Percentiles rank a stretch among this genome's conserved stretches.
Evolutionary conservation across 2,329 filamentous ascomycete genomes (phyloP).

Genomic region (Phyllosticta citribraziliensis): DNA sequence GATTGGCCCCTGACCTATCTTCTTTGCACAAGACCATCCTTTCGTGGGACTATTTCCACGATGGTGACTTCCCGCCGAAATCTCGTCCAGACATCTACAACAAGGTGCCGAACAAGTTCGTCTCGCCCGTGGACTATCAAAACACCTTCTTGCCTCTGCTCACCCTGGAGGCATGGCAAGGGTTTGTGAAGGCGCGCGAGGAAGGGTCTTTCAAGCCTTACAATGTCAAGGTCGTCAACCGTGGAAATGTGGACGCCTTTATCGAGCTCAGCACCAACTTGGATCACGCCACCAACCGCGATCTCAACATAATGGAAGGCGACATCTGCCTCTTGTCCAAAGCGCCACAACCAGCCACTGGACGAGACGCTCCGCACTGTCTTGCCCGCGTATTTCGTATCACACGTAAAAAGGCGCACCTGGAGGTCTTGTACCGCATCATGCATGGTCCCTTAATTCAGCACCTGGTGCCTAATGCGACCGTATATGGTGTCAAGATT

Average conservation of each 20-base stretch:
- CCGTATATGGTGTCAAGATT: conserved; percentile 69
- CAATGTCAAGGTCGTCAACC: conserved; percentile 77
- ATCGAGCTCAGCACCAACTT: conserved; percentile 84
- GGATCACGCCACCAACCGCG: conserved; percentile 58
- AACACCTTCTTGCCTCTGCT: conserved; percentile 83
- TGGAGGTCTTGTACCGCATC: conserved; percentile 81
- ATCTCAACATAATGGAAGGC: conserved; percentile 66
- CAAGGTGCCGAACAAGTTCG: conserved; percentile 68
- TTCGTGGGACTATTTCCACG: conserved; percentile 89
- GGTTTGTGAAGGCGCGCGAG: conserved; percentile 81
- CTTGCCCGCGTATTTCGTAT: conserved; percentile 75
- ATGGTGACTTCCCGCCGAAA: conserved; percentile 73
- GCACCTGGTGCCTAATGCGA: conserved; percentile 57
- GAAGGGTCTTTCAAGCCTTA: conserved; percentile 74
- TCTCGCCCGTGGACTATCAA: conserved; percentile 69
- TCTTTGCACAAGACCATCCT: conserved; percentile 77
- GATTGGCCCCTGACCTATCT: conserved; percentile 81
- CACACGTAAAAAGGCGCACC: conserved; percentile 66
- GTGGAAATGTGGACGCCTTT: conserved; percentile 85
- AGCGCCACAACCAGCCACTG: conserved; percentile 55
- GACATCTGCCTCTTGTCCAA: conserved; percentile 83
- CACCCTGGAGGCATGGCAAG: conserved; percentile 90
- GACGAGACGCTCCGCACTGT: conserved; percentile 60
- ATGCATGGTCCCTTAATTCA: conserved; percentile 56
- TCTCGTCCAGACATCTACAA: conserved; percentile 60